These are phyloP conservation scores for Euphrasia confusa DNA, from an alignment of 257 asterid species.

Conservation along the genomic window DNA sequence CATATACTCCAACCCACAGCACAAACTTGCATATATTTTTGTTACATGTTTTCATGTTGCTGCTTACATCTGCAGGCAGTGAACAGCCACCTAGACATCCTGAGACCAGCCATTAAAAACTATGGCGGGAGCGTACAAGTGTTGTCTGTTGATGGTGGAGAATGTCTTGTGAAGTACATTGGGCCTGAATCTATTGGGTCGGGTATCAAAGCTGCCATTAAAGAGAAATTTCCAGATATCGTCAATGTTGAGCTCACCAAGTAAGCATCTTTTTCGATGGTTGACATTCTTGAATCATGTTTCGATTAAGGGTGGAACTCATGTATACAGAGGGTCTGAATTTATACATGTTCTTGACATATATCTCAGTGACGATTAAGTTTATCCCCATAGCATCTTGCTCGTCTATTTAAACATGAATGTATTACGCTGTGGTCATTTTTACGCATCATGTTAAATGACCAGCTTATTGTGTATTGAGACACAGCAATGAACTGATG, in stretches of 20 bases:
- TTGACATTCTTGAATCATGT: background rate
- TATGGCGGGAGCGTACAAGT: slow-evolving; percentile 83
- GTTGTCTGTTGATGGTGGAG: slow-evolving; percentile 54
- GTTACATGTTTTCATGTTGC: background rate
- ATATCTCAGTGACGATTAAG: no score
- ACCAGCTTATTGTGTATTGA: no score
- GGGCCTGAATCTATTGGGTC: slow-evolving; percentile 89
- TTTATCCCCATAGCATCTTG: no score
- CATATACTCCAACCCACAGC: background rate
- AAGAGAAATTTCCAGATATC: slow-evolving; percentile 83
- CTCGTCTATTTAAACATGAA: no score
- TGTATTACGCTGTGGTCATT: no score
- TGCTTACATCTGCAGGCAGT: slow-evolving; percentile 51
- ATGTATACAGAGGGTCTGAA: background rate
- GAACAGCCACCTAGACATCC: slow-evolving; percentile 62
- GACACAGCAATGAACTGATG: no score
- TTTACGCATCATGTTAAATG: no score
- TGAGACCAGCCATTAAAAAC: slow-evolving; percentile 87
- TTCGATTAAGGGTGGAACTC: background rate
- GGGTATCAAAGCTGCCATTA: slow-evolving; percentile 88
- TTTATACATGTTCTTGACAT: no score
- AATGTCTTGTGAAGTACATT: slow-evolving; percentile 55
- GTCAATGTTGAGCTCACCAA: slow-evolving; percentile 53
- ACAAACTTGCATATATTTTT: background rate
- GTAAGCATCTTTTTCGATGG: slow-evolving; percentile 27